These are phyloP conservation scores for Hippophae tibetana DNA, from an alignment of 306 rosid species.

Conservation along the genomic window DNA sequence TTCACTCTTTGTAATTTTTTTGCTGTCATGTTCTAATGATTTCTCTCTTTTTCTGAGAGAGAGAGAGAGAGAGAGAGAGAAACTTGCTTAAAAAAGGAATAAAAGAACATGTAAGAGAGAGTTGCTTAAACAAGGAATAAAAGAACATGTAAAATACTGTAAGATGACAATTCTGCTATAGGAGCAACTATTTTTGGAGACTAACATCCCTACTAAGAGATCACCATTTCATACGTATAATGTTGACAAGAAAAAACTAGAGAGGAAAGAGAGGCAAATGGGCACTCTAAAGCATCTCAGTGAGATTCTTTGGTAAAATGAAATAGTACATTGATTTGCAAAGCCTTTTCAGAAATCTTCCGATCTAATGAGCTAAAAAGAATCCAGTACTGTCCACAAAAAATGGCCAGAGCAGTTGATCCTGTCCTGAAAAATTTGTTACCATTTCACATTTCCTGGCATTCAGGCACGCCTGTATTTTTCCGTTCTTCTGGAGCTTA, in stretches of 20 bases:
- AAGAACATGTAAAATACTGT: background rate
- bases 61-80: no score
- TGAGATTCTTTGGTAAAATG: background rate
- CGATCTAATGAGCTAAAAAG: background rate
- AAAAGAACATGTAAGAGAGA: no score
- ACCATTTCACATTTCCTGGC: background rate
- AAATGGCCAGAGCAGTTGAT: background rate
- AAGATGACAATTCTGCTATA: background rate
- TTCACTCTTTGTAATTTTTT: no score
- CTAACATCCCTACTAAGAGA: background rate
- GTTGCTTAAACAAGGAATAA: background rate
- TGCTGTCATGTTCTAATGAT: no score
- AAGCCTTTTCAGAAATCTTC: conserved; percentile 9
- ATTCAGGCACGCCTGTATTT: background rate
- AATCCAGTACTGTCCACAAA: conserved; percentile 7
- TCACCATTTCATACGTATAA: background rate
- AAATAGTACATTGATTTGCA: conserved; percentile 1
- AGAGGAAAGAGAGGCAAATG: background rate
- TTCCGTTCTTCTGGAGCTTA: background rate
- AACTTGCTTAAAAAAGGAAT: no score
- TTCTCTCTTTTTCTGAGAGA: no score
- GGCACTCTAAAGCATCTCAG: background rate
- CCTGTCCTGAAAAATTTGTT: conserved; percentile 6
- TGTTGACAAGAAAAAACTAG: background rate
- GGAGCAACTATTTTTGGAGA: background rate